A percentile compares a stretch with the other conserved stretches of the same genome.
phyloP scores from a whole-genome alignment of 371 early-diverging fungal genomes.

The Syncephalastrum sp. region DNA sequence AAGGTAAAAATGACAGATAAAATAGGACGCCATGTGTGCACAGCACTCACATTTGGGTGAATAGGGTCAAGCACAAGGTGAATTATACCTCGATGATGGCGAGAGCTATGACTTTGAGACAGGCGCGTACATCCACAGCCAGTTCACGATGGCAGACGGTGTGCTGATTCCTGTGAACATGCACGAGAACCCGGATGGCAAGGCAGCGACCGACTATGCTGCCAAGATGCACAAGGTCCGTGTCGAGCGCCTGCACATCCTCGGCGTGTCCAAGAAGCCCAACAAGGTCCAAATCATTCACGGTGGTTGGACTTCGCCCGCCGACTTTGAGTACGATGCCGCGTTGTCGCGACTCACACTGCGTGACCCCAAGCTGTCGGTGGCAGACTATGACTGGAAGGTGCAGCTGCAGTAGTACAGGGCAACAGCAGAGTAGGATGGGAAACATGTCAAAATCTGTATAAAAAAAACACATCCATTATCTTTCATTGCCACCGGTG shows the following conservation, averaged over 20 bases:
- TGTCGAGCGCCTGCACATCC: constrained; percentile 46
- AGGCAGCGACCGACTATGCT: constrained; percentile 24
- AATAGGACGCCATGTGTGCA: not conserved
- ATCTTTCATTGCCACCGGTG: too few species aligned
- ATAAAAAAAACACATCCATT: too few species aligned
- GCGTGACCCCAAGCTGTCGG: constrained; percentile 67
- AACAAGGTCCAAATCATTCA: constrained; percentile 20
- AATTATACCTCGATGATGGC: constrained; percentile 92
- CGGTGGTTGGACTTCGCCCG: constrained; percentile 5
- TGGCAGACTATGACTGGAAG: constrained; percentile 62
- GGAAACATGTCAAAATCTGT: too few species aligned
- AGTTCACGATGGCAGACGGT: constrained; percentile 39
- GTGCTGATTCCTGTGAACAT: constrained; percentile 27
- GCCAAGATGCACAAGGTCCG: constrained; percentile 26
- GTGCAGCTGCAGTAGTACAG: constrained; percentile 16
- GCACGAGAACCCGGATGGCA: constrained; percentile 19
- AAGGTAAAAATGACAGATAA: constrained; percentile 20
- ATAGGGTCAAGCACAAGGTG: constrained; percentile 71
- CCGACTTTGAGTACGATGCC: constrained; percentile 20
- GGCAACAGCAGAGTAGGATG: too few species aligned
- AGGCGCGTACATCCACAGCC: constrained; percentile 60
- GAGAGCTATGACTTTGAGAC: constrained; percentile 69
- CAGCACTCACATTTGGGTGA: not conserved
- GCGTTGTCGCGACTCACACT: constrained; percentile 42
- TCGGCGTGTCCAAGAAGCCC: constrained; percentile 28